Conservation (phyloP, 1,284 basidiomycete genomes). For the Microstroma glucosiphilum region DNA sequence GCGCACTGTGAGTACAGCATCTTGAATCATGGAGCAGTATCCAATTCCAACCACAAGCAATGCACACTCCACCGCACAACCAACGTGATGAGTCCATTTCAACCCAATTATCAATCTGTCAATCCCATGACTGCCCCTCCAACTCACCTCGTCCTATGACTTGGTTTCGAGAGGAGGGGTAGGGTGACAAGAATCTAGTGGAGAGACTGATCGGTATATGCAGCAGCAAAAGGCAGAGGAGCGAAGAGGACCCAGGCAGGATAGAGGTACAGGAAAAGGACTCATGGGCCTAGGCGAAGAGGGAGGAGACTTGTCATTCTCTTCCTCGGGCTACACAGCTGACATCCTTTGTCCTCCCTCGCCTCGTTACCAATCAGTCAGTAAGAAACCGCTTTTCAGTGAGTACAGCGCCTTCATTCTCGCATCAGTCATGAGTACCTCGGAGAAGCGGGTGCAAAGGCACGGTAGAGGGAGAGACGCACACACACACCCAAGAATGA, state of each 20-base stretch:
- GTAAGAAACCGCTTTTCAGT: not conserved
- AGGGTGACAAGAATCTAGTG: slow-evolving; percentile 5
- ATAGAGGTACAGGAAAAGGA: too few relatives aligned
- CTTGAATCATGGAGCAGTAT: too few relatives aligned
- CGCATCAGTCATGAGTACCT: not conserved
- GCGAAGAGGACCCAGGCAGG: not conserved
- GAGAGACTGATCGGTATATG: not conserved
- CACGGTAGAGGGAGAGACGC: not conserved
- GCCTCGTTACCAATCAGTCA: too few relatives aligned
- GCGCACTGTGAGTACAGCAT: too few relatives aligned
- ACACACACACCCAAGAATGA: not conserved
- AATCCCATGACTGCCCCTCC: slow-evolving; percentile 6
- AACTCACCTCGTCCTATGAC: too few relatives aligned
- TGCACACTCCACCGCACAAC: not conserved
- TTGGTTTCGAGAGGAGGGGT: not conserved
- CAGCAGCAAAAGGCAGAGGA: too few relatives aligned
- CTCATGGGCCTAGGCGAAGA: too few relatives aligned
- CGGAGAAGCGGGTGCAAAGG: not conserved
- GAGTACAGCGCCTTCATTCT: not conserved
- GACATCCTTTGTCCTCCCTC: too few relatives aligned
- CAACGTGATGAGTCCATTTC: not conserved
- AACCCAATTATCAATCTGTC: slow-evolving; percentile 8
- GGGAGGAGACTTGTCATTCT: too few relatives aligned
- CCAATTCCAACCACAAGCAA: too few relatives aligned
- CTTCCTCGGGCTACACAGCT: too few relatives aligned